Evolutionary conservation across 257 asterid genomes (phyloP), one percentile per base, ranked within the genome.

Genomic region (Cordia subcordata): DNA sequence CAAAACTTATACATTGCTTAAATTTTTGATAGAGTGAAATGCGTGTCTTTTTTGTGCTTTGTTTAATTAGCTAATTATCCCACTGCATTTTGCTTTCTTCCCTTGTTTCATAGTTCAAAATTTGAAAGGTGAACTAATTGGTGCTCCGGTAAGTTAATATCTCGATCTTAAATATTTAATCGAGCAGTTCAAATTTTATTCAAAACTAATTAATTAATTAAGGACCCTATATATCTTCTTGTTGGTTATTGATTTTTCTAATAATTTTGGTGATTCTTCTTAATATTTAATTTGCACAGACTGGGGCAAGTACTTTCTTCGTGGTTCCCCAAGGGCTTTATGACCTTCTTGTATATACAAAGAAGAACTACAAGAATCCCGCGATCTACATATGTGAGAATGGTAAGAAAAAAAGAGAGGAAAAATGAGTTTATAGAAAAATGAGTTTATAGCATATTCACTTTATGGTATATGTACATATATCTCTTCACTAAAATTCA

Each of bases 311-410:
- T n/a, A 2, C 11, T 18, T 58, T 69, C 42, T 57, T 4, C 16
- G 63, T 42, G 4, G 58, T 61, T 18, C 79, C 76, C 19, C 17
- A 49, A 12, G 79, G 76, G 4, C 73, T 74, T 16, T 52, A 40
- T 5, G 11, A 61, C 12, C 66, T 74, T 45, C 67, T 74, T 1
- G 39, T 74, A 54, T 61, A 64, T 38, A 61, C 68, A 2, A 74
- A 61, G 67, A 18, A 69, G 15, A 69, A 53, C 3, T 74, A 69
- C 27, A 56, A 57, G 37, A 62, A 57, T 47, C 76, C 79, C 17
- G 17, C 17, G 19, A 57, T 74, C 27, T 74, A 65, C 8, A 53
- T 69, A 16, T 69, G 66, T 0, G 72, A 74, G 40, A 65, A 69
- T 52, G 79, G 79, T 74, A 58, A 59, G 57, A 5, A 0, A 23